Evolutionary conservation across 495 filamentous ascomycete genomes (phyloP).

Genomic region (Thermothielavioides terrestris): DNA sequence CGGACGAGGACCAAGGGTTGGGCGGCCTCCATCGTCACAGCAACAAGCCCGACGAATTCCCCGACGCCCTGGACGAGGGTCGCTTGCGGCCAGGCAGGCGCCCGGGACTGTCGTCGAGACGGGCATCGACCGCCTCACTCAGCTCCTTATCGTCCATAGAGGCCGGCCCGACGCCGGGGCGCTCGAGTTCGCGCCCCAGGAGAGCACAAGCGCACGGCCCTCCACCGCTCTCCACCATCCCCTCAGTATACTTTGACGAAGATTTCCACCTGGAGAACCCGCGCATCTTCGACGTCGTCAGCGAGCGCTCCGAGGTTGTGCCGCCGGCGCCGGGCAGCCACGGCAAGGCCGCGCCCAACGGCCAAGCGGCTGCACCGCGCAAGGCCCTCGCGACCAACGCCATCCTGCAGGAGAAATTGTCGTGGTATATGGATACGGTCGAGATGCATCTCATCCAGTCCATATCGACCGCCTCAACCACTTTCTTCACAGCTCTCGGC

Average conservation of each 20-base stretch:
- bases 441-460: conserved; percentile 95
- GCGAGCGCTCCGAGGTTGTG: conserved; percentile 89
- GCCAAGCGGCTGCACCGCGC: conserved; percentile 53
- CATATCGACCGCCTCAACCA: conserved; percentile 88
- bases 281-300: conserved; percentile 91
- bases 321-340: conserved; percentile 51
- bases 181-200: conserved; percentile 44
- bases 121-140: conserved; percentile 40
- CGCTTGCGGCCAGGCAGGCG: conserved; percentile 35
- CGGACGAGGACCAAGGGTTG: conserved; percentile 50
- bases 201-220: conserved; percentile 52
- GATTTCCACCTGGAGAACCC: conserved; percentile 96
- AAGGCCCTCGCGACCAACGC: conserved; percentile 94
- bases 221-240: conserved; percentile 86
- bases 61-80: conserved; percentile 39
- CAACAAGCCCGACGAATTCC: conserved; percentile 41
- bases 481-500: conserved; percentile 92
- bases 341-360: conserved; percentile 53
- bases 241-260: conserved; percentile 86
- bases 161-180: conserved; percentile 33
- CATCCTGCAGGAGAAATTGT: conserved; percentile 97
- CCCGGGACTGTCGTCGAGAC: conserved; percentile 32
- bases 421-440: conserved; percentile 99
- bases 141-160: conserved; percentile 45
- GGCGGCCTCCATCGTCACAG: conserved; percentile 37